phyloP scores from a whole-genome alignment of 768 basidiomycete species.

The Pleurotus sapidus region DNA sequence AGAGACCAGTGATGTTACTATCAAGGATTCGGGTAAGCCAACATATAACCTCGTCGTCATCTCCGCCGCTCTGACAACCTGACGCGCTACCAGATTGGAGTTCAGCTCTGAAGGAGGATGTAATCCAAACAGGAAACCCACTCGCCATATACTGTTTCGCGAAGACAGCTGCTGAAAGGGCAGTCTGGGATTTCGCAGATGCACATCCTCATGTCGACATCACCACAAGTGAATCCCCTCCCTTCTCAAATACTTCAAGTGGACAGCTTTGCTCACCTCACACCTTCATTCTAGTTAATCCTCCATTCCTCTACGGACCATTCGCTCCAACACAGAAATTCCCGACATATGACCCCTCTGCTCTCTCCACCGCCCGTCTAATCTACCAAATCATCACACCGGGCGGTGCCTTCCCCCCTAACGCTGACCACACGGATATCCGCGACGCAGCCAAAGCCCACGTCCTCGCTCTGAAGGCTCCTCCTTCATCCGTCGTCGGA shows the following conservation, averaged over 20 bases:
- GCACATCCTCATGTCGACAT: constrained; percentile 36
- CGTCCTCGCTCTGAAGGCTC: constrained; percentile 25
- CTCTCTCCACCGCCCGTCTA: constrained; percentile 24
- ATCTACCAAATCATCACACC: constrained; percentile 27
- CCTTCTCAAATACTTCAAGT: not conserved
- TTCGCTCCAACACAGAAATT: constrained; percentile 23
- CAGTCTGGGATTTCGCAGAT: constrained; percentile 39
- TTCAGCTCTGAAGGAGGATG: constrained; percentile 25
- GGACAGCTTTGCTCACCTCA: not conserved
- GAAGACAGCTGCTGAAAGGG: constrained; percentile 36
- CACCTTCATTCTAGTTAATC: constrained; percentile 26
- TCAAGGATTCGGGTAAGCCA: constrained; percentile 25
- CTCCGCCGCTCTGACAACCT: not conserved
- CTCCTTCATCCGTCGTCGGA: constrained; percentile 21
- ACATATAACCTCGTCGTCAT: too few relatives aligned
- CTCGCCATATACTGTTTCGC: constrained; percentile 28
- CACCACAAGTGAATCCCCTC: constrained; percentile 27
- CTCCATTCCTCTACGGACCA: constrained; percentile 35
- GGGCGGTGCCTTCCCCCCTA: constrained; percentile 19
- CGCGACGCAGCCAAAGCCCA: constrained; percentile 34
- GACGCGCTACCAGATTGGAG: constrained; percentile 28
- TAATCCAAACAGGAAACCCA: constrained; percentile 13
- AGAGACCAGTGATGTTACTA: constrained; percentile 18
- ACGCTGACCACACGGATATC: constrained; percentile 27
- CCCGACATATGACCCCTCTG: constrained; percentile 18